Conservation (phyloP, 192 early-diverging fungal genomes). For the Coemansia sp. region DNA sequence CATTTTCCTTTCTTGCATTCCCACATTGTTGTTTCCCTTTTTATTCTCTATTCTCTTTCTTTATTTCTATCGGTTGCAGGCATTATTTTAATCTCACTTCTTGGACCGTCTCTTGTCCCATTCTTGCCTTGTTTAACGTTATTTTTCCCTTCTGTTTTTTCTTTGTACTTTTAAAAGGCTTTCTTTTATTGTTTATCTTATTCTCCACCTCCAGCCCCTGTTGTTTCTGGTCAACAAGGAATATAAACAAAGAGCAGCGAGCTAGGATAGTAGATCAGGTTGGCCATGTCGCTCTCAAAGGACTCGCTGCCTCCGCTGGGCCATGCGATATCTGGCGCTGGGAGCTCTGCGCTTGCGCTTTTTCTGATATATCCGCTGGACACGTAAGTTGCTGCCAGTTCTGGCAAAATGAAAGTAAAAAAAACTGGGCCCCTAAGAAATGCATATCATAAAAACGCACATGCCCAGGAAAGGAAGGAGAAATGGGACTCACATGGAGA, state of each 20-base stretch:
- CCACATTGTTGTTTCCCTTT: neutral
- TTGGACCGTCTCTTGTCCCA: neutral
- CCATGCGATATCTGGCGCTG: conserved; percentile 89
- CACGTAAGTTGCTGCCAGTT: conserved; percentile 45
- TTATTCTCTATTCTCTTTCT: neutral
- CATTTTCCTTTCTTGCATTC: neutral
- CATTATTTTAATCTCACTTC: neutral
- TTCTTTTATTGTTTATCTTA: neutral
- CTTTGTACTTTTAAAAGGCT: neutral
- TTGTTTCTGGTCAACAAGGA: too few relatives aligned
- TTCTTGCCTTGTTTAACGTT: neutral
- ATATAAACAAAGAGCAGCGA: neutral
- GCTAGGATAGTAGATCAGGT: too few relatives aligned
- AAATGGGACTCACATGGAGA: too few relatives aligned
- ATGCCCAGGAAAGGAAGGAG: too few relatives aligned
- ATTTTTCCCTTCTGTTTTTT: neutral
- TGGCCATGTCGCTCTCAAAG: conserved; percentile 34
- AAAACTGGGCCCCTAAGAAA: too few relatives aligned
- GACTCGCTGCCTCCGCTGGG: conserved; percentile 76
- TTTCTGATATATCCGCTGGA: conserved; percentile 93
- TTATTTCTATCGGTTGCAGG: neutral
- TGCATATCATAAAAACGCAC: too few relatives aligned
- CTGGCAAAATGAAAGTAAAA: too few relatives aligned
- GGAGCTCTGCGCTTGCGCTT: conserved; percentile 90
- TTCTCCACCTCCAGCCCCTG: too few relatives aligned